Evolutionary conservation across 75 land plant genomes (phyloP).

Genomic region (Pseudotsuga menziesii): DNA sequence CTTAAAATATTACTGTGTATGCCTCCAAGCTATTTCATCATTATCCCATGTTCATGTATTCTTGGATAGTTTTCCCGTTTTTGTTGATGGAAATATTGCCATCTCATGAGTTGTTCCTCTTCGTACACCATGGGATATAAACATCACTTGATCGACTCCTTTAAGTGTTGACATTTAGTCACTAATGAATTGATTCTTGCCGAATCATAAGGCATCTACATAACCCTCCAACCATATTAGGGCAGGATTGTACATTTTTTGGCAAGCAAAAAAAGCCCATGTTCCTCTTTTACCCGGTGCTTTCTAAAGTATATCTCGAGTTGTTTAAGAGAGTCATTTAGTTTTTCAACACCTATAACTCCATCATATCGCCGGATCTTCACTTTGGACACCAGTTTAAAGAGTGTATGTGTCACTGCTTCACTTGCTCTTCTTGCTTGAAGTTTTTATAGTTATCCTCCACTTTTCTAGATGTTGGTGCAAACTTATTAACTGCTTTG

Average conservation of each 20-base stretch:
- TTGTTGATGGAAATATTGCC: not conserved
- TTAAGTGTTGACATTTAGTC: not conserved
- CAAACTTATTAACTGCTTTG: no score
- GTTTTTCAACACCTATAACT: not conserved
- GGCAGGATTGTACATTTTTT: not conserved
- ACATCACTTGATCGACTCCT: not conserved
- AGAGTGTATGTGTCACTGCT: no score
- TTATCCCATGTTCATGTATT: not conserved
- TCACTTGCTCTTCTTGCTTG: no score
- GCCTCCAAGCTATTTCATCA: not conserved
- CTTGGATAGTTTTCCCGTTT: not conserved
- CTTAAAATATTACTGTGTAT: not conserved
- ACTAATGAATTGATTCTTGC: not conserved
- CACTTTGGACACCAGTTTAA: no score
- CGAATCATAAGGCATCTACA: not conserved
- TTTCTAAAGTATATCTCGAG: not conserved
- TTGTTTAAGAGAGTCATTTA: not conserved
- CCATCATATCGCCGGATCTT: no score
- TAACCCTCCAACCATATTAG: not conserved
- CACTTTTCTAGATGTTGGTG: no score
- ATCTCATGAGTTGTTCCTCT: not conserved
- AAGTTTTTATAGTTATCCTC: no score
- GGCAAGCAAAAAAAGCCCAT: not conserved
- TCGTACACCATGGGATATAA: not conserved
- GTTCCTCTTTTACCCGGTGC: not conserved